Evolutionary conservation across 495 filamentous ascomycete genomes (phyloP), one percentile per base, ranked within the genome.

Genomic region (Talaromyces wortmannii): DNA sequence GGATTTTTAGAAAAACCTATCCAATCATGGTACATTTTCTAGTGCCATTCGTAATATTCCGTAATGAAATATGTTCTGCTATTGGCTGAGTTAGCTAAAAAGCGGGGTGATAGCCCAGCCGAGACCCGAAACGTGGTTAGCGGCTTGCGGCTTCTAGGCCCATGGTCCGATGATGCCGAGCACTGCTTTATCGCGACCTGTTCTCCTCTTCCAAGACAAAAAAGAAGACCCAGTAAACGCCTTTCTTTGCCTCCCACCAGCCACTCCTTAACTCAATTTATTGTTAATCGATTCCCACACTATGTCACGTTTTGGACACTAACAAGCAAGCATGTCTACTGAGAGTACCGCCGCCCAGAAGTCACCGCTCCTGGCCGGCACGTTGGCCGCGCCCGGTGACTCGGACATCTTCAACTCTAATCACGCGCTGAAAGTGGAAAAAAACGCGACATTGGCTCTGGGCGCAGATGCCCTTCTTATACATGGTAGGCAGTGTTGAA

Each of bases 391-490:
- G 63, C 48, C 56, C 57, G 53, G 52, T 62, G 60, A 53, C 68
- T 55, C 52, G 59, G 56, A 60, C 71, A 53, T 74, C 74, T 52
- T 67, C 66, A 45, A 80, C 77, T 7, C 65, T 86, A 51, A 66
- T 72, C 18, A 6, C 13, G 33, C 30, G 31, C 36, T 56, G 11
- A 47, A 48, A 29, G 76, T 85, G 33, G 84, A 78, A 61, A 75
- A 79, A 52, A 76, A 78, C 58, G 81, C 83, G 13, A 82, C 81
- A 2, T 65, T 89, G 55, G 85, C 81, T 7, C 67, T 89, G 31
- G 78, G 77, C n/a, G 81, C 78, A 0, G 83, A 87, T 58, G 80
- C 82, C 32, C 73, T 89, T 46, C 72, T 86, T 54, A 73, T 89
- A 10, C 66, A 83, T n/a, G 83, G 84, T 85, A 75, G 30, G 12